phyloP scores from a whole-genome alignment of 805 yeast genomes.

The Clavispora santaluciae region DNA sequence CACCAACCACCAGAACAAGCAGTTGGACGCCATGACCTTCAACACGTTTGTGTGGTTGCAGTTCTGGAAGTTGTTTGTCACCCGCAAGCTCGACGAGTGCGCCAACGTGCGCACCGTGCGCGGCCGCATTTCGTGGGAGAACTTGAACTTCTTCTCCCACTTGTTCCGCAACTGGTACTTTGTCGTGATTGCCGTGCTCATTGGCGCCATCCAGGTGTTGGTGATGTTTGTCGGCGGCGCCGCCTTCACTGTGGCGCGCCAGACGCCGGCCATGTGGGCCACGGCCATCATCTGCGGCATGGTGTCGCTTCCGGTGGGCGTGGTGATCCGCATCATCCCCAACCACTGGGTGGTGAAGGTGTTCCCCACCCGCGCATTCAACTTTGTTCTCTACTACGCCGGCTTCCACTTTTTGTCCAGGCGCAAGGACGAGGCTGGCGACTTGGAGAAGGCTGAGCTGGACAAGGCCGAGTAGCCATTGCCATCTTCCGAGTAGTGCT shows the following conservation, averaged over 20 bases:
- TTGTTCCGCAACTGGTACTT: constrained; percentile 81
- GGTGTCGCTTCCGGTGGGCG: constrained; percentile 76
- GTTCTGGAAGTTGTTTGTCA: constrained; percentile 85
- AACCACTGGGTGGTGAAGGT: constrained; percentile 63
- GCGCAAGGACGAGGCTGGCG: constrained; percentile 19
- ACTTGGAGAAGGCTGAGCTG: constrained; percentile 15
- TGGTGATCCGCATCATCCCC: constrained; percentile 72
- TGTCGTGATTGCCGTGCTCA: constrained; percentile 61
- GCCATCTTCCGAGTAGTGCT: too few species aligned
- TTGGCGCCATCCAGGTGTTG: constrained; percentile 78
- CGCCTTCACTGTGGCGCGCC: constrained; percentile 78
- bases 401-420: constrained; percentile 33
- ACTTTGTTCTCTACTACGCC: constrained; percentile 30
- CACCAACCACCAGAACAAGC: constrained; percentile 45
- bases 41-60: constrained; percentile 98
- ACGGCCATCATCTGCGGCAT: constrained; percentile 80
- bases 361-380: constrained; percentile 60
- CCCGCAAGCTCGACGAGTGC: constrained; percentile 86
- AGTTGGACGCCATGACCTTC: constrained; percentile 81
- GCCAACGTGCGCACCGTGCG: constrained; percentile 56
- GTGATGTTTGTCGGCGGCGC: constrained; percentile 98
- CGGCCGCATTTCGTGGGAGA: constrained; percentile 56
- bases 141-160: constrained; percentile 80
- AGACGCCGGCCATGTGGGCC: constrained; percentile 86
- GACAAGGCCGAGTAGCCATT: not conserved